Conservation (phyloP, 2,329 filamentous ascomycete species). For the Harringtonia lauricola region DNA sequence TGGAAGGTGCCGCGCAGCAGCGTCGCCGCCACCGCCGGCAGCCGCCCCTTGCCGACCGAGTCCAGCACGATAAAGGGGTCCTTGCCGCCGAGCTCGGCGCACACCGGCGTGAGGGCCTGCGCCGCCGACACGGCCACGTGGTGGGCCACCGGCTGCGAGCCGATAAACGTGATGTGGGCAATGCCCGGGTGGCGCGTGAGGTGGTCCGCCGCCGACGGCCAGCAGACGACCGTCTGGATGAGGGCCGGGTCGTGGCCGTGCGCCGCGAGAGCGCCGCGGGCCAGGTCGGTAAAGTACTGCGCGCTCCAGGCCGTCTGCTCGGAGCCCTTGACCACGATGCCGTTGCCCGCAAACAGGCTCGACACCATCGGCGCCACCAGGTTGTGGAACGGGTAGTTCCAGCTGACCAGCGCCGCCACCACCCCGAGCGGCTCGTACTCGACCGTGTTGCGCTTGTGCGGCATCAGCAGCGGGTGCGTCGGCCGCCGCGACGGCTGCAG, state of each 20-base stretch:
- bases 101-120: slow-evolving; percentile 73
- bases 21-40: slow-evolving; percentile 66
- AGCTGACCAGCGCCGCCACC: slow-evolving; percentile 83
- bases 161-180: slow-evolving; percentile 91
- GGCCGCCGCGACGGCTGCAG: slow-evolving; percentile 61
- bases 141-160: slow-evolving; percentile 76
- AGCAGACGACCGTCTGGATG: slow-evolving; percentile 78
- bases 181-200: slow-evolving; percentile 79
- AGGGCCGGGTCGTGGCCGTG: slow-evolving; percentile 76
- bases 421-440: slow-evolving; percentile 88
- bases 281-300: slow-evolving; percentile 69
- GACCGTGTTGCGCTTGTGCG: slow-evolving; percentile 88
- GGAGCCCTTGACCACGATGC: slow-evolving; percentile 84
- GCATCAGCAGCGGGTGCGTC: slow-evolving; percentile 77
- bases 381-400: slow-evolving; percentile 98
- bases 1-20: slow-evolving; percentile 91
- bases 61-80: slow-evolving; percentile 87
- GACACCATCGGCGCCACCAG: slow-evolving; percentile 84
- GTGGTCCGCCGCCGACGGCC: slow-evolving; percentile 70
- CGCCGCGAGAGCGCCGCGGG: slow-evolving; percentile 64
- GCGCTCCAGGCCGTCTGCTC: slow-evolving; percentile 95
- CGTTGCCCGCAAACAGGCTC: slow-evolving; percentile 83
- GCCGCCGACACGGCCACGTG: slow-evolving; percentile 80
- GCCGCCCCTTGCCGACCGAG: slow-evolving; percentile 47
- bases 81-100: slow-evolving; percentile 89